Percentiles rank a stretch among this genome's conserved stretches.
These are phyloP conservation scores for Mycena olivaceomarginata DNA, from an alignment of 768 basidiomycete genomes.

Conservation along the genomic window DNA sequence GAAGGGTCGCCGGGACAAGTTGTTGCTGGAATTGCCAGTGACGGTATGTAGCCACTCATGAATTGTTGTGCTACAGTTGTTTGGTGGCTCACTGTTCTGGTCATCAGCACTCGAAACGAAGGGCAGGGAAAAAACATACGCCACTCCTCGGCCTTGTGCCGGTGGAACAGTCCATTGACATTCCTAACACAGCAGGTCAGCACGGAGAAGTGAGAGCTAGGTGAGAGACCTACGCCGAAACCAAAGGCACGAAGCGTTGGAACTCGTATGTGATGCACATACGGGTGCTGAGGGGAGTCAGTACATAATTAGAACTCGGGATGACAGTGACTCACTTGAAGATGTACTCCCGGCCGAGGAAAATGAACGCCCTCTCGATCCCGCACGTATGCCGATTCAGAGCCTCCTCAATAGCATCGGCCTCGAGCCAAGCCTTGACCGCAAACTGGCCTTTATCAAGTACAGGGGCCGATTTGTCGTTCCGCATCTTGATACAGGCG, in stretches of 20 bases:
- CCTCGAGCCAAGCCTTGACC: slow-evolving; percentile 81
- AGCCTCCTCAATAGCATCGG: slow-evolving; percentile 78
- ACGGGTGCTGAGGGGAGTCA: slow-evolving; percentile 68
- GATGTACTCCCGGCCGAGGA: slow-evolving; percentile 82
- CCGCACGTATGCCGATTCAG: slow-evolving; percentile 79
- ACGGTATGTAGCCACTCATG: slow-evolving; percentile 76
- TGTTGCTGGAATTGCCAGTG: slow-evolving; percentile 71
- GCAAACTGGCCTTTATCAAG: slow-evolving; percentile 78
- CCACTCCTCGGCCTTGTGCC: slow-evolving; percentile 80
- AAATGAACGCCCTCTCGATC: slow-evolving; percentile 81
- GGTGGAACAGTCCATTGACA: slow-evolving; percentile 67
- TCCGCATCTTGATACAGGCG: slow-evolving; percentile 79
- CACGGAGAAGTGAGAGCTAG: slow-evolving; percentile 9
- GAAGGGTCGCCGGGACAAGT: slow-evolving; percentile 76
- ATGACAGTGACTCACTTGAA: slow-evolving; percentile 76
- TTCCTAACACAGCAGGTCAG: slow-evolving; percentile 54
- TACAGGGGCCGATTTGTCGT: slow-evolving; percentile 61
- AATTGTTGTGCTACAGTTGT: slow-evolving; percentile 74
- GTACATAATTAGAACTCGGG: slow-evolving; percentile 30
- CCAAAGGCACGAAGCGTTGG: slow-evolving; percentile 76
- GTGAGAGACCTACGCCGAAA: slow-evolving; percentile 65
- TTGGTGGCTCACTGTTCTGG: slow-evolving; percentile 74
- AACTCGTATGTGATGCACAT: slow-evolving; percentile 85
- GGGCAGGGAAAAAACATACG: slow-evolving; percentile 62
- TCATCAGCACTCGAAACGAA: slow-evolving; percentile 26